Evolutionary conservation across 192 early-diverging fungal species (phyloP).

Genomic region (Podila minutissima): DNA sequence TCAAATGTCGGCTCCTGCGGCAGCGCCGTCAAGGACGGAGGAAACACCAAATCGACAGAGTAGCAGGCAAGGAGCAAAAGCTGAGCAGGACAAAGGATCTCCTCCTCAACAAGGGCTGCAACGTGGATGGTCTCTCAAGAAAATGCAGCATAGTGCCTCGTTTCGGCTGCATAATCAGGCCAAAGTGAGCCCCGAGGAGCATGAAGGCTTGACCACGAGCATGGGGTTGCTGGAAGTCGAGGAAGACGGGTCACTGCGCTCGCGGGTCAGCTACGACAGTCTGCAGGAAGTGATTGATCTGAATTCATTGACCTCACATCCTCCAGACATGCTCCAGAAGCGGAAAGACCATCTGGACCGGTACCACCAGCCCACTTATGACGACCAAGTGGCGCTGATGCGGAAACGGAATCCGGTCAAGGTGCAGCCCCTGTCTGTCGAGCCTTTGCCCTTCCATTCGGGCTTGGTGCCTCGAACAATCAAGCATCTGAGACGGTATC

Average conservation of each 20-base stretch:
- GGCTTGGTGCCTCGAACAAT: constrained; percentile 28
- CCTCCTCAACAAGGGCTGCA: neutral
- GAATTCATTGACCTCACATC: neutral
- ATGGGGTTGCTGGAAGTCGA: neutral
- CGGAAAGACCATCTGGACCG: neutral
- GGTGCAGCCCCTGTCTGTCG: constrained; percentile 41
- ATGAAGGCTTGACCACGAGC: constrained; percentile 7
- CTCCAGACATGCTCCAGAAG: neutral
- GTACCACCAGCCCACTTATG: neutral
- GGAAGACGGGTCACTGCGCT: neutral
- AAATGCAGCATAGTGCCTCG: constrained; percentile 12
- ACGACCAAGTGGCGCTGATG: neutral
- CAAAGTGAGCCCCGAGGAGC: constrained; percentile 19
- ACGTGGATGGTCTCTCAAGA: constrained; percentile 23
- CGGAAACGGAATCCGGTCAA: constrained; percentile 16
- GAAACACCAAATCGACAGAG: neutral
- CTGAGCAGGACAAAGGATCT: neutral
- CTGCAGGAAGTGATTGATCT: neutral
- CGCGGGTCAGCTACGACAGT: neutral
- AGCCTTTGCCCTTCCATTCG: constrained; percentile 38
- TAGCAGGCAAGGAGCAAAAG: neutral
- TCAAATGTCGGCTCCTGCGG: neutral
- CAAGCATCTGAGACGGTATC: constrained; percentile 21
- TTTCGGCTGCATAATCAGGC: constrained; percentile 1
- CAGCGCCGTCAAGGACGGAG: neutral